Percentiles rank a stretch among this genome's conserved stretches.
These are phyloP conservation scores for Globisporangium nagaii DNA, from an alignment of 352 stramenopile species.

Conservation along the genomic window DNA sequence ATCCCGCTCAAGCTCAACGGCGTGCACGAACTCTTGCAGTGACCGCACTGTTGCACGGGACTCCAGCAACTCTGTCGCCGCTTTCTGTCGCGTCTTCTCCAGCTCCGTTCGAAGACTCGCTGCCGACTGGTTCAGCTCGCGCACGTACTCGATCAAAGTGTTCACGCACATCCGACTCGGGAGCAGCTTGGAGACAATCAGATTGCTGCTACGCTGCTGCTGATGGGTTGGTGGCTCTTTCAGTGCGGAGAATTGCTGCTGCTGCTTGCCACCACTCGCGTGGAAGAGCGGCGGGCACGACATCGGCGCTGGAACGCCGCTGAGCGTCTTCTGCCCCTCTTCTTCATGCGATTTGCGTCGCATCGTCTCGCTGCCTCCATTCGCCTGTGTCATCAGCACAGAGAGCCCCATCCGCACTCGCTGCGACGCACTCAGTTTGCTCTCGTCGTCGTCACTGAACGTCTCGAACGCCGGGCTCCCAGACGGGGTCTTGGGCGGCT, in stretches of 20 bases:
- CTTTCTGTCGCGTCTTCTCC: conserved; percentile 42
- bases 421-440: conserved; percentile 48
- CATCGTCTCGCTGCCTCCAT: conserved; percentile 3
- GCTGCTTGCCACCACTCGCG: conserved; percentile 16
- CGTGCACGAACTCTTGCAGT: conserved; percentile 41
- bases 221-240: conserved; percentile 11
- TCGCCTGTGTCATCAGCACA: conserved; percentile 28
- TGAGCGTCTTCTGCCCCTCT: conserved; percentile 11
- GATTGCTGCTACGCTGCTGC: conserved; percentile 22
- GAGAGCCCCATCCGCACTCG: conserved; percentile 52
- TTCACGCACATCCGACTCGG: conserved; percentile 53
- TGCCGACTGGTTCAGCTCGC: conserved; percentile 65
- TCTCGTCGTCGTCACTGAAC: conserved; percentile 16
- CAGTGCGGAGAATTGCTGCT: conserved; percentile 22
- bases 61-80: conserved; percentile 41
- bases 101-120: conserved; percentile 54
- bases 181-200: conserved; percentile 53
- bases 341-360: conserved; percentile 12
- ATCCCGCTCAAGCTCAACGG: conserved; percentile 29
- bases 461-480: conserved; percentile 27
- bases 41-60: conserved; percentile 33
- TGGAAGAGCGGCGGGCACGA: conserved; percentile 35
- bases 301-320: conserved; percentile 13
- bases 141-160: conserved; percentile 72
- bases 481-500: conserved; percentile 50